These are phyloP conservation scores for Diaporthe longicolla DNA, from an alignment of 2,329 filamentous ascomycete species.

Conservation along the genomic window DNA sequence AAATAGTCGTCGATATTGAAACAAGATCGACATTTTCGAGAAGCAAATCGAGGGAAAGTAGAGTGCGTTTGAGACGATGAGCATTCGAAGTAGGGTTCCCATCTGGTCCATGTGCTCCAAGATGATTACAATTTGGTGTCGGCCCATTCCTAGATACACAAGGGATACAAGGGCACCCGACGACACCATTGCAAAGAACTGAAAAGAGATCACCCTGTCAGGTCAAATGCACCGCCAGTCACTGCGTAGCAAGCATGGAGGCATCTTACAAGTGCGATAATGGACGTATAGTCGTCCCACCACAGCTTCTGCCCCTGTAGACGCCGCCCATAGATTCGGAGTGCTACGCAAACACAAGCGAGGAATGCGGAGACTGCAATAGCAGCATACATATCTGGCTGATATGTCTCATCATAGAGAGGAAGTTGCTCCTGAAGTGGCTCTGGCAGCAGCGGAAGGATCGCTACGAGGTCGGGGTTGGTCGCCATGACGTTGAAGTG, in stretches of 20 bases:
- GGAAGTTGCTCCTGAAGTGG: neutral
- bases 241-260: neutral
- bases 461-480: neutral
- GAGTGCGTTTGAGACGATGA: neutral
- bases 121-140: neutral
- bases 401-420: neutral
- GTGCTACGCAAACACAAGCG: neutral
- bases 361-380: neutral
- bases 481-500: neutral
- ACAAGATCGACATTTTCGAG: neutral
- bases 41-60: neutral
- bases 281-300: neutral
- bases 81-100: neutral
- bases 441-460: neutral
- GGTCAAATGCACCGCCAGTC: neutral
- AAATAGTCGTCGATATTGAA: neutral
- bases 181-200: neutral
- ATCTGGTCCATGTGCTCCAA: neutral
- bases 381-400: neutral
- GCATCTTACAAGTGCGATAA: neutral
- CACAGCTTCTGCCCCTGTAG: neutral
- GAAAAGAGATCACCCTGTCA: neutral
- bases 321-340: neutral
- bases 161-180: neutral
- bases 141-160: neutral